Evolutionary conservation across 2,329 filamentous ascomycete species (phyloP).

Genomic region (Thermomyces lanuginosus): DNA sequence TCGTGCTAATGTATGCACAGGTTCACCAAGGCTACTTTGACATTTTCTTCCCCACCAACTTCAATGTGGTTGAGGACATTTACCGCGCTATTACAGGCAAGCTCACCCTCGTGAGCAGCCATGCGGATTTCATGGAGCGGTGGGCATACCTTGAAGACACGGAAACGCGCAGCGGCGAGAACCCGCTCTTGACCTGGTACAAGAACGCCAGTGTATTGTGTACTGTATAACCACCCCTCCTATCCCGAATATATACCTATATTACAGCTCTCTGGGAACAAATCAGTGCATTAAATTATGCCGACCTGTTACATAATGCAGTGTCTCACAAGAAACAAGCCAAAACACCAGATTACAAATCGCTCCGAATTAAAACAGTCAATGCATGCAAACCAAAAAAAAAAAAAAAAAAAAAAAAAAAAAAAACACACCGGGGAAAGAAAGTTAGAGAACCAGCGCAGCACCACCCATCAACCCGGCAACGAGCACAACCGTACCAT

Average conservation of each 20-base stretch:
- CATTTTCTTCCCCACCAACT: conserved; percentile 95
- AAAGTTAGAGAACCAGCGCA: conserved; percentile 28
- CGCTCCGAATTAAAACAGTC: conserved; percentile 6
- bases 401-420: conserved; percentile 3
- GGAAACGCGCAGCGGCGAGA: conserved; percentile 76
- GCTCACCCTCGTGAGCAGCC: conserved; percentile 65
- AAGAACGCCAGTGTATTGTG: conserved; percentile 87
- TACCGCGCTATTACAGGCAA: conserved; percentile 90
- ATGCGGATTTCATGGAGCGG: conserved; percentile 76
- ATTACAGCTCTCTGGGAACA: background rate
- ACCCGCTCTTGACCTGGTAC: conserved; percentile 83
- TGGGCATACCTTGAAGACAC: conserved; percentile 90
- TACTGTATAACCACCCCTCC: conserved; percentile 44
- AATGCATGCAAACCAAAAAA: conserved; percentile 6
- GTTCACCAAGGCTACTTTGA: conserved; percentile 98
- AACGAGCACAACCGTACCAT: conserved; percentile 39
- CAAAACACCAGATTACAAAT: conserved; percentile 1
- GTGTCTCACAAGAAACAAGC: conserved; percentile 2
- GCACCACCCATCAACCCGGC: conserved; percentile 43
- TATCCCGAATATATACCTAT: background rate
- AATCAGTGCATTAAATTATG: background rate
- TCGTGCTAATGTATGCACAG: conserved; percentile 36
- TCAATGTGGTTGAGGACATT: conserved; percentile 73
- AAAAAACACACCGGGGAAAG: background rate
- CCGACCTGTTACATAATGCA: background rate